Percentiles rank a stretch among this genome's conserved stretches.
These are phyloP conservation scores for Penicillium arizonense DNA, from an alignment of 495 filamentous ascomycete genomes.

Conservation along the genomic window DNA sequence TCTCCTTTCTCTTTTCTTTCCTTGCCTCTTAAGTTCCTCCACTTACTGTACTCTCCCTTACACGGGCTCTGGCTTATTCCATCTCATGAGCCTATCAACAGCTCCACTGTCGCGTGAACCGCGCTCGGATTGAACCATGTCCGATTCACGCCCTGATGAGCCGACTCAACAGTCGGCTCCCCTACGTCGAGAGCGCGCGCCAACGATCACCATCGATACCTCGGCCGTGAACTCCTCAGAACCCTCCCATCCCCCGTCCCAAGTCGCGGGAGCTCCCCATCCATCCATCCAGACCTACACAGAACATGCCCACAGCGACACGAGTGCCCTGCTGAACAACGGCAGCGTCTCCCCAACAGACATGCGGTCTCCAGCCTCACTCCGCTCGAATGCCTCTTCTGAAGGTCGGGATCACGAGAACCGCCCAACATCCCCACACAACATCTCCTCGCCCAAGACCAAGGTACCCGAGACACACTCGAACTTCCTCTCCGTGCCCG, in stretches of 20 bases:
- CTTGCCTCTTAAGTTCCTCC: not conserved
- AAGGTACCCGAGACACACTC: conserved; percentile 50
- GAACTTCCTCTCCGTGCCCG: conserved; percentile 63
- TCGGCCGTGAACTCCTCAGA: conserved; percentile 55
- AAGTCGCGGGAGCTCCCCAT: conserved; percentile 34
- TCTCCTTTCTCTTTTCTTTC: not conserved
- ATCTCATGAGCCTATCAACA: conserved; percentile 8
- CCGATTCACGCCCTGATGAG: conserved; percentile 30
- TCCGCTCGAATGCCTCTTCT: conserved; percentile 63
- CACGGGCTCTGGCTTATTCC: not conserved
- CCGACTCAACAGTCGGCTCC: conserved; percentile 27
- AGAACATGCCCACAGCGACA: conserved; percentile 41
- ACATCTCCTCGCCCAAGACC: conserved; percentile 70
- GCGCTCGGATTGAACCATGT: conserved; percentile 26
- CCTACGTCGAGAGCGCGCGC: conserved; percentile 49
- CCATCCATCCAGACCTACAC: conserved; percentile 44
- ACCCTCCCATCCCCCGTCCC: conserved; percentile 23
- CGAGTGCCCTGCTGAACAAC: conserved; percentile 40
- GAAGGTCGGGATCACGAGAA: conserved; percentile 70
- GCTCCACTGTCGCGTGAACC: conserved; percentile 11
- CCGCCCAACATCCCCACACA: conserved; percentile 86
- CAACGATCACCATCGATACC: conserved; percentile 76
- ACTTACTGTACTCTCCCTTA: too few species aligned
- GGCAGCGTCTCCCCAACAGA: conserved; percentile 57
- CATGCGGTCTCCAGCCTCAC: conserved; percentile 48